Evolutionary conservation across 75 land plant species (phyloP).

Genomic region (Pseudotsuga menziesii): DNA sequence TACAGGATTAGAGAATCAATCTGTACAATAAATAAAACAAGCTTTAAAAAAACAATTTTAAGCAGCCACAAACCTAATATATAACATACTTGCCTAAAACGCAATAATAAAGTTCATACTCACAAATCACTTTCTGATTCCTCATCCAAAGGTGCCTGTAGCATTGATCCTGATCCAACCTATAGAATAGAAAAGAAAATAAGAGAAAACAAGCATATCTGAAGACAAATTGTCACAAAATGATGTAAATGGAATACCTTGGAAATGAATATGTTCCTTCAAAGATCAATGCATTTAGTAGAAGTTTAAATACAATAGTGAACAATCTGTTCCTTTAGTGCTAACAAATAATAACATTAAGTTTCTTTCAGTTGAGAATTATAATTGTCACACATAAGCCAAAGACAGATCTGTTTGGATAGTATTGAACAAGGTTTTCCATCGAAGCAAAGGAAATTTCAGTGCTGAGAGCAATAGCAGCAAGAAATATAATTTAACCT

Average conservation of each 20-base stretch:
- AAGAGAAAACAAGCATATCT: background rate
- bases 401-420: background rate
- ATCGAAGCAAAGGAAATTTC: background rate
- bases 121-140: constrained; percentile 40
- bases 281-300: background rate
- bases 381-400: background rate
- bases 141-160: constrained; percentile 82
- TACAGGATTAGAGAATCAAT: background rate
- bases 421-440: background rate
- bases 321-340: background rate
- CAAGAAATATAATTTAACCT: background rate
- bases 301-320: background rate
- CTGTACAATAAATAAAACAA: background rate
- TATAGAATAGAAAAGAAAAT: constrained; percentile 13
- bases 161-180: constrained; percentile 81
- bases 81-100: background rate
- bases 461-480: background rate
- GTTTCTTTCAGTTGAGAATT: background rate
- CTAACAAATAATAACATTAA: background rate
- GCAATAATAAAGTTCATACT: constrained; percentile 16
- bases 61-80: background rate
- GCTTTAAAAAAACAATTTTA: background rate
- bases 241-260: background rate
- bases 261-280: background rate
- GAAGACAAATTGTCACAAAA: background rate